Base-by-base conservation (phyloP, 495 filamentous ascomycete species). In the Xylona heveae region DNA sequence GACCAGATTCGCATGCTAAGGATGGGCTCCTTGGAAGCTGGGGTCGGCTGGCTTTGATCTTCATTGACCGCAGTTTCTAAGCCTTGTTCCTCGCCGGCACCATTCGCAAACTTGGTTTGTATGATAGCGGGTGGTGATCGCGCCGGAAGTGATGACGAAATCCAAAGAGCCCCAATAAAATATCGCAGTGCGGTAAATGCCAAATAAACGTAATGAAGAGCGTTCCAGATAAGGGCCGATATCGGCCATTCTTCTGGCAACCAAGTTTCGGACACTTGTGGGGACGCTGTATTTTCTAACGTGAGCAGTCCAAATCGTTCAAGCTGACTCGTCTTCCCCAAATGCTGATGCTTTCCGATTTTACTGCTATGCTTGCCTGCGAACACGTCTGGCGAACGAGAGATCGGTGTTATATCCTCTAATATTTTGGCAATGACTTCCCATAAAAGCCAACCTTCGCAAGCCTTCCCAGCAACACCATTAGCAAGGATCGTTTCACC, bases 361-460 rank as follows among this genome's bases (percentile, higher is more conserved):
- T 19, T 43, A 13, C 22, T 19, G 13, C 6, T 12, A 29, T 28
- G 31, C 28, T 33, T 37, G 23, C 37, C 27, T 36, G 38, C 40
- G 2, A 21, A 43, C 22, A 41, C 21, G 39, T 50, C 38, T 4
- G 36, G 34, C 21, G 34, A 34, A 32, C 39, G 35, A 8, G 33
- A 13, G 21, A 42, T 43, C n/a, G 43, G 41, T 43, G 40, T 43
- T 39, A 50, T 45, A 22, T 46, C 38, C 32, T 59, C 58, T 29
- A 66, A 45, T 16, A 69, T 40, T 46, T 73, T 90, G 38, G 68
- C 74, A 40, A 84, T 63, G 34, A 64, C 64, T 45, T 83, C 76
- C 70, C 75, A 90, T 37, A 94, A 53, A 42, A 93, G 64, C 74
- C 75, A 80, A 15, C 77, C 74, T 52, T 94, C 72, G 44, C 74